Conservation (phyloP, 2,329 filamentous ascomycete genomes). For the Alternaria arbusti region DNA sequence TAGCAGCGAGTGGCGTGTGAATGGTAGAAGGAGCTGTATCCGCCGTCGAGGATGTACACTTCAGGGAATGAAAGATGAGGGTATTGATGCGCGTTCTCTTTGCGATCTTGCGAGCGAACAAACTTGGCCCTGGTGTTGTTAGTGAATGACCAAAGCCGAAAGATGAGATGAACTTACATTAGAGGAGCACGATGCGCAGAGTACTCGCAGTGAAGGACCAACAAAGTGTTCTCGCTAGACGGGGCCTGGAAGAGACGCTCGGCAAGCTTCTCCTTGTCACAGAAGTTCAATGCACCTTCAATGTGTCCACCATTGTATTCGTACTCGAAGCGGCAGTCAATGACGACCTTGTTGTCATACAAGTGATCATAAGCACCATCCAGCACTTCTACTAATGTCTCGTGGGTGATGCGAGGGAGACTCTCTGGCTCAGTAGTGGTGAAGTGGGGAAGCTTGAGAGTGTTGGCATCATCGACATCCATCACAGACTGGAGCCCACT, state of each 20-base stretch:
- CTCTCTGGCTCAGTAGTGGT: conserved; percentile 81
- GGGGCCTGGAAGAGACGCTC: conserved; percentile 71
- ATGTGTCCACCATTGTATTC: conserved; percentile 98
- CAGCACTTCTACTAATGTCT: conserved; percentile 84
- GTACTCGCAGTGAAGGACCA: conserved; percentile 98
- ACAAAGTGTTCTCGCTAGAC: conserved; percentile 74
- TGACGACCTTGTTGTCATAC: conserved; percentile 83
- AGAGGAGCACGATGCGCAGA: conserved; percentile 94
- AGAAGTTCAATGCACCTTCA: conserved; percentile 90
- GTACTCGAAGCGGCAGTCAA: conserved; percentile 98
- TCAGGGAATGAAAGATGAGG: conserved; percentile 93
- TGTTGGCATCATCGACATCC: conserved; percentile 79
- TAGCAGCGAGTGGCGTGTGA: conserved; percentile 82
- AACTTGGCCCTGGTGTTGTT: conserved; percentile 71
- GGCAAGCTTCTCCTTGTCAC: conserved; percentile 89
- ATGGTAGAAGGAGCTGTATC: conserved; percentile 91
- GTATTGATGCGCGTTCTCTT: conserved; percentile 83
- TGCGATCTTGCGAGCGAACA: conserved; percentile 86
- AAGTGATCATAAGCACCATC: conserved; percentile 79
- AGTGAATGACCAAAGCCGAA: conserved; percentile 9
- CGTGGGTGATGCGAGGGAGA: conserved; percentile 83
- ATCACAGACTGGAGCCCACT: conserved; percentile 74
- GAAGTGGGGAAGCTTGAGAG: conserved; percentile 83
- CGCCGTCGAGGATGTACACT: conserved; percentile 94
- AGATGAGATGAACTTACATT: conserved; percentile 62